phyloP scores from a whole-genome alignment of 441 rosid genomes.

The Croton laevigatus region DNA sequence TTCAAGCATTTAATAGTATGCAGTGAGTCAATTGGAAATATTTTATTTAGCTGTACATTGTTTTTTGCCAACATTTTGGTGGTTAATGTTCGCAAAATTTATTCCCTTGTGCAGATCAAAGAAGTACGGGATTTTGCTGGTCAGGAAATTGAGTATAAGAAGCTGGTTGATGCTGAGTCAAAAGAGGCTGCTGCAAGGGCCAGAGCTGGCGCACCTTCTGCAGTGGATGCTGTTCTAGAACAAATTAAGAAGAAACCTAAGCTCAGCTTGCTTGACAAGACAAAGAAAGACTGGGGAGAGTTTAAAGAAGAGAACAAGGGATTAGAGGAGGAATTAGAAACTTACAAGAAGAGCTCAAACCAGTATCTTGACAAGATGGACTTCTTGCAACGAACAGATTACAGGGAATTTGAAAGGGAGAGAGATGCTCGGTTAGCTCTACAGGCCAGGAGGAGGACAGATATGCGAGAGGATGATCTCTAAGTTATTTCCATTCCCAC shows the following conservation, averaged over 20 bases:
- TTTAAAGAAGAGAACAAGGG: constrained; percentile 83
- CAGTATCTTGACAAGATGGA: constrained; percentile 79
- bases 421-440: constrained; percentile 84
- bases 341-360: constrained; percentile 87
- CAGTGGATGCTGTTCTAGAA: constrained; percentile 81
- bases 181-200: constrained; percentile 74
- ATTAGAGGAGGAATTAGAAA: constrained; percentile 77
- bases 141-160: constrained; percentile 68
- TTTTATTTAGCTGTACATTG: not conserved
- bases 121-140: constrained; percentile 91
- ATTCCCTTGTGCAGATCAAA: constrained; percentile 47
- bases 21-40: not conserved
- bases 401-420: constrained; percentile 86
- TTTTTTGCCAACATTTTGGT: not conserved
- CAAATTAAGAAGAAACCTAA: constrained; percentile 86
- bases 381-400: constrained; percentile 77
- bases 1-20: not conserved
- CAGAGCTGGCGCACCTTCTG: constrained; percentile 53
- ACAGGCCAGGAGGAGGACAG: constrained; percentile 72
- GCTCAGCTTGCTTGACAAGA: constrained; percentile 88
- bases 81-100: not conserved
- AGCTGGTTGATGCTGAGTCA: constrained; percentile 72
- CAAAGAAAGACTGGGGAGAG: constrained; percentile 94
- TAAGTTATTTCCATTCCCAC: constrained; percentile 17
- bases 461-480: constrained; percentile 54